Percentiles rank a stretch among this genome's conserved stretches.
Conservation (phyloP, 768 basidiomycete genomes). For the Lentinula sp. region DNA sequence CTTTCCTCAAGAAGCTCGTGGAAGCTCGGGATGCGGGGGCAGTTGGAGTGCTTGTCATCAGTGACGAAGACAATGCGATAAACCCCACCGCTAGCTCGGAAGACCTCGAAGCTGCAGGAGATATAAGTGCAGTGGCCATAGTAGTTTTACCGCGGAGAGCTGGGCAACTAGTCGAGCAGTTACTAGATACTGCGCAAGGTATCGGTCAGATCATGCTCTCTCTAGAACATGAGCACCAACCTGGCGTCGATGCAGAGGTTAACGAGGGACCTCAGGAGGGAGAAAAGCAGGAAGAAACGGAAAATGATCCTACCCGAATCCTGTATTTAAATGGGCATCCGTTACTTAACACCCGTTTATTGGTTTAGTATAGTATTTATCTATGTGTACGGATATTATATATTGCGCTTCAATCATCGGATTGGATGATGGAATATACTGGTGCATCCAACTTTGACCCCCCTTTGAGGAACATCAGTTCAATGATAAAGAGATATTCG, state of each 20-base stretch:
- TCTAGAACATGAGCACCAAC: slow-evolving; percentile 32
- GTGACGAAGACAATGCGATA: slow-evolving; percentile 49
- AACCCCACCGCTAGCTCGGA: slow-evolving; percentile 60
- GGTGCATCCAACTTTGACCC: slow-evolving; percentile 78
- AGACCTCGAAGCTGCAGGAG: slow-evolving; percentile 52
- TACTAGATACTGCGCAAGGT: slow-evolving; percentile 48
- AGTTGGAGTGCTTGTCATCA: slow-evolving; percentile 72
- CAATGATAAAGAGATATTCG: slow-evolving; percentile 94
- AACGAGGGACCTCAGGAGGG: slow-evolving; percentile 17
- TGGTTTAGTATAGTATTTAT: slow-evolving; percentile 32
- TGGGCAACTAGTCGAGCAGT: slow-evolving; percentile 46
- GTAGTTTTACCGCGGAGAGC: slow-evolving; percentile 49
- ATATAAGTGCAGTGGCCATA: slow-evolving; percentile 52
- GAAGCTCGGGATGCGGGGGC: slow-evolving; percentile 66
- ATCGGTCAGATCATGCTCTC: slow-evolving; percentile 45
- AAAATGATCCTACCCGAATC: slow-evolving; percentile 38
- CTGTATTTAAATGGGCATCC: slow-evolving; percentile 76
- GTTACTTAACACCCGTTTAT: slow-evolving; percentile 67
- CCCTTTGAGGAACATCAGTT: slow-evolving; percentile 71
- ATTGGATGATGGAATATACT: slow-evolving; percentile 81
- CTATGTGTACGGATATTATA: neutral
- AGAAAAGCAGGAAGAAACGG: slow-evolving; percentile 11
- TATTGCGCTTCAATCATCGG: slow-evolving; percentile 43
- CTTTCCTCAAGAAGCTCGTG: slow-evolving; percentile 80
- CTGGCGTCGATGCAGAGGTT: slow-evolving; percentile 18